phyloP scores from a whole-genome alignment of 2,329 filamentous ascomycete species.

The Fusarium haematococcum region DNA sequence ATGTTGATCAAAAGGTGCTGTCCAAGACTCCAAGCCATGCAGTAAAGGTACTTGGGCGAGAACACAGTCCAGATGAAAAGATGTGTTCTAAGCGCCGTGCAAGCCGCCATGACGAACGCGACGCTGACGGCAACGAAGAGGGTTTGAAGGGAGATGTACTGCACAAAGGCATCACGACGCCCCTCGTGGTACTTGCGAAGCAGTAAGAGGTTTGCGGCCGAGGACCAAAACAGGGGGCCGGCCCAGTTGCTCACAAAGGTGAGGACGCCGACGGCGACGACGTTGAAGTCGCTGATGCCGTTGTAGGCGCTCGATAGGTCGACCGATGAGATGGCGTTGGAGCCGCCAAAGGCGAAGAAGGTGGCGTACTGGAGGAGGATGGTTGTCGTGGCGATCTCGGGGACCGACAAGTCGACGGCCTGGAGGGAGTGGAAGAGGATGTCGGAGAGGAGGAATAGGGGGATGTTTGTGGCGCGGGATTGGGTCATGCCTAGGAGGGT shows the following conservation, averaged over 20 bases:
- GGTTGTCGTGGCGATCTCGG: constrained; percentile 75
- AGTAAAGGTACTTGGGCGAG: constrained; percentile 95
- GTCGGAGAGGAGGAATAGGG: constrained; percentile 82
- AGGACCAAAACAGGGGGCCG: constrained; percentile 88
- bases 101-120: constrained; percentile 87
- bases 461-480: constrained; percentile 85
- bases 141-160: constrained; percentile 74
- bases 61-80: constrained; percentile 99
- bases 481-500: constrained; percentile 88
- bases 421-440: constrained; percentile 65
- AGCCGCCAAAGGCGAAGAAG: constrained; percentile 92
- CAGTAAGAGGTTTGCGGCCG: constrained; percentile 71
- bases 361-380: constrained; percentile 83
- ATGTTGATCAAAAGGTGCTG: constrained; percentile 84
- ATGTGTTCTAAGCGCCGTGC: constrained; percentile 85
- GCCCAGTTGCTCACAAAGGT: constrained; percentile 94
- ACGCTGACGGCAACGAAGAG: constrained; percentile 75
- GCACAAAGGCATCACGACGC: constrained; percentile 50
- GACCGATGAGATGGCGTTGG: constrained; percentile 95
- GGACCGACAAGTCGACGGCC: constrained; percentile 59
- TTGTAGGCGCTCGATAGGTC: constrained; percentile 97
- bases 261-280: constrained; percentile 82
- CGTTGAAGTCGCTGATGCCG: constrained; percentile 83
- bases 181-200: constrained; percentile 52
- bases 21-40: constrained; percentile 85